Evolutionary conservation across 306 rosid species (phyloP), one percentile per base, ranked within the genome.

Genomic region (Vigna mungo): DNA sequence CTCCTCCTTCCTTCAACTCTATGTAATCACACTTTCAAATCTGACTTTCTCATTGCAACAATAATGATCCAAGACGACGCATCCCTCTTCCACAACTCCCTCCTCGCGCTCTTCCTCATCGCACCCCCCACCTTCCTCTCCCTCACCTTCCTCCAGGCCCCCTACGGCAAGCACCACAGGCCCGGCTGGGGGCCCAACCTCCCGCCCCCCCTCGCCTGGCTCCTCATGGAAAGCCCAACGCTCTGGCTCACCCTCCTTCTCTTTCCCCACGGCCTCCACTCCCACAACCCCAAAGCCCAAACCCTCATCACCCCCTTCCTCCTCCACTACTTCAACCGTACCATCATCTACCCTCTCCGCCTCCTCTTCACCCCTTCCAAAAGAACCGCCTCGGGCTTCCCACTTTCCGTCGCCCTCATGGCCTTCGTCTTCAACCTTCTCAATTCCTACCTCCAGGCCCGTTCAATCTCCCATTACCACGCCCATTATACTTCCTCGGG

Each of bases 141-240:
- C 63, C 92, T 88, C 68, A 13, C 70, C 4, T 92, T 89, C 78
- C 86, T 91, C 78, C 97, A 88, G 82, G 96, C 97, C 58, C 99
- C 96, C 0, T 96, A 96, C 17, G 96, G 94, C 6, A 96, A 95
- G 72, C 96, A 89, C 88, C 80, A 67, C 77, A 79, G 90, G 0
- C 79, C 90, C 0, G 93, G 98, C 8, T 95, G 97, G 97, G 98
- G 97, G 30, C 97, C 97, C 9, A 84, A 83, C 18, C 77, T 95
- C 4, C 54, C 96, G 2, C 78, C 96, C 0, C 90, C 96, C 0
- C 25, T 92, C 8, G 97, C 99, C 13, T 95, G 97, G 97, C 82
- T 92, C 39, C 86, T 92, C 9, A 95, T 95, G 99, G 97, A 95
- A 65, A 88, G 91, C 71, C 97, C 97, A 4, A 86, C 97, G 0